Evolutionary conservation across 169 alveolate genomes (phyloP), one percentile per base, ranked within the genome.

Genomic region (Eimeria necatrix): DNA sequence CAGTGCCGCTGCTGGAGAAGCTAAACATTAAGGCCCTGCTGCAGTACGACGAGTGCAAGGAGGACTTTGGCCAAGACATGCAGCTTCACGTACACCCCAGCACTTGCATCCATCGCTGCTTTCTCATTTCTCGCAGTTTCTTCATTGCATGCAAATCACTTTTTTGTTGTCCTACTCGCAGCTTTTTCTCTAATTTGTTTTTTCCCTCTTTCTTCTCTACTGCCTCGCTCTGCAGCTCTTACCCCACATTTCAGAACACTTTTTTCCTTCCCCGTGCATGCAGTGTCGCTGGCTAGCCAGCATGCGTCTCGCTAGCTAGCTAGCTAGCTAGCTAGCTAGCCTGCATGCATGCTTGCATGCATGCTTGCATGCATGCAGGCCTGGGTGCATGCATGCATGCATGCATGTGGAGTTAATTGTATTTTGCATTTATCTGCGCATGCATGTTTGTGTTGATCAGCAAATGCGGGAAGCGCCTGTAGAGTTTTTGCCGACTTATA

Each of bases 401-500:
- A 59, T 84, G 60, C 78, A 53, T 60, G 14, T 4, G 6, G 20
- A 24, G 22, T 10, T n/a, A 26, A 18, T 71, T 71, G 83, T 1
- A 10, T 71, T 20, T 12, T 71, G 18, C 71, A 1, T 60, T 60
- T 2, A 60, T 60, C n/a, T 20, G n/a, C n/a, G 76, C 74, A 3
- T 52, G 76, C 48, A n/a, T 49, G 4, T 22, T 5, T 80, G 83
- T 93, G 18, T 22, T 53, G 74, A 32, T 18, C 95, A 96, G 98
- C 89, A 96, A 51, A 96, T 97, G 95, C 95, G 93, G 68, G 98
- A 97, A 88, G 97, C 95, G n/a, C 96, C 96, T 20, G 95, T 97
- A 24, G 84, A 70, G 41, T 97, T 97, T 83, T 83, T 96, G 46
- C 98, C 98, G 3, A 97, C 98, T 0, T 97, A 97, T 95, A 97